Evolutionary conservation across 805 yeast genomes (phyloP).

Genomic region (Barnettozyma botsteinii): DNA sequence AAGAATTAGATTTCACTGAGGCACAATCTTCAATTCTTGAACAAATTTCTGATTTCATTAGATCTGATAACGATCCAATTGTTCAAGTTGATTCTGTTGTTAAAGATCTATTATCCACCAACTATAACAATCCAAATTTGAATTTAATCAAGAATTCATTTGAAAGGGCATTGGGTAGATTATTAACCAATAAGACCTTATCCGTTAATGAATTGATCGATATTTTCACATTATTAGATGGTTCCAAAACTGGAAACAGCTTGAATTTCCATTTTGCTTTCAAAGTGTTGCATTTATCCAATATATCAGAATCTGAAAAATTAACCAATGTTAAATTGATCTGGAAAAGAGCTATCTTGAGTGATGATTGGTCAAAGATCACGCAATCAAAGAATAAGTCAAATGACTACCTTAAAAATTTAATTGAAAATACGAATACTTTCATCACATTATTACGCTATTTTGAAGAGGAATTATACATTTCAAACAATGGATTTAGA

Average conservation of each 20-base stretch:
- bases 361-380: constrained; percentile 47
- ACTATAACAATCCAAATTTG: constrained; percentile 14
- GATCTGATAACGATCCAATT: constrained; percentile 26
- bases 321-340: constrained; percentile 33
- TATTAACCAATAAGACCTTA: constrained; percentile 37
- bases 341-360: constrained; percentile 55
- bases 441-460: constrained; percentile 38
- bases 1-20: constrained; percentile 41
- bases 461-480: constrained; percentile 31
- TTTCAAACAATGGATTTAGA: constrained; percentile 17
- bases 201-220: constrained; percentile 43
- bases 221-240: constrained; percentile 40
- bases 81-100: constrained; percentile 23
- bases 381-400: constrained; percentile 32
- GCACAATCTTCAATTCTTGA: constrained; percentile 39
- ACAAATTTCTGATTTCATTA: constrained; percentile 25
- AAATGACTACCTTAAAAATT: constrained; percentile 36
- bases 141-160: constrained; percentile 22
- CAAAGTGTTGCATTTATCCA: constrained; percentile 39
- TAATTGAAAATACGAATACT: constrained; percentile 37
- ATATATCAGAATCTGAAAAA: constrained; percentile 26
- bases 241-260: constrained; percentile 26
- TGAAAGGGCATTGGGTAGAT: constrained; percentile 24
- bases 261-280: constrained; percentile 41
- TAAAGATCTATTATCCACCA: constrained; percentile 19